A percentile compares a stretch with the other conserved stretches of the same genome.
These are phyloP conservation scores for Metschnikowia amazonensis DNA, from an alignment of 805 yeast genomes.

Conservation along the genomic window DNA sequence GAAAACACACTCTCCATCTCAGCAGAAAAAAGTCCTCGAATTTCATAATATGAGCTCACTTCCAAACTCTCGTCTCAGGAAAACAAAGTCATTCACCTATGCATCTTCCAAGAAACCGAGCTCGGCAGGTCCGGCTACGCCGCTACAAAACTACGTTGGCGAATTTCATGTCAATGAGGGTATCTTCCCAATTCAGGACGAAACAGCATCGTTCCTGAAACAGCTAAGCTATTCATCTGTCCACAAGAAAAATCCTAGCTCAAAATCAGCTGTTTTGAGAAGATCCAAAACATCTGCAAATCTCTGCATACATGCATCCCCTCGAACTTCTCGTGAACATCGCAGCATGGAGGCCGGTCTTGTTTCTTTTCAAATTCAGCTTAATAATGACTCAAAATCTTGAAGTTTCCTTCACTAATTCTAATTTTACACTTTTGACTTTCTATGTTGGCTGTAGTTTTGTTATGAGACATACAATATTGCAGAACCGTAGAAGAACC, in stretches of 20 bases:
- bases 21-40: not conserved
- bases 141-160: constrained; percentile 16
- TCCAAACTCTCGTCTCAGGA: constrained; percentile 2
- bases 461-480: not conserved
- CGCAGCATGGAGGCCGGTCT: constrained; percentile 30
- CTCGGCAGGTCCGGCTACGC: constrained; percentile 10
- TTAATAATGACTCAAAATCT: constrained; percentile 5
- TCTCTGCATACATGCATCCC: constrained; percentile 5
- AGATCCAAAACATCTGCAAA: constrained; percentile 13
- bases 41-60: not conserved
- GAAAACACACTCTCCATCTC: not conserved
- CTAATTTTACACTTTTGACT: not conserved
- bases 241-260: constrained; percentile 8
- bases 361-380: constrained; percentile 23
- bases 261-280: constrained; percentile 8
- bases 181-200: constrained; percentile 16
- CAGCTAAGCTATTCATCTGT: constrained; percentile 9
- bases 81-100: constrained; percentile 10
- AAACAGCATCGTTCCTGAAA: constrained; percentile 14
- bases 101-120: constrained; percentile 2
- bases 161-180: constrained; percentile 17
- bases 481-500: not conserved
- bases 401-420: not conserved
- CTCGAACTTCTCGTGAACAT: constrained; percentile 12
- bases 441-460: not conserved